Base-by-base conservation (phyloP, 495 filamentous ascomycete genomes). In the Bryoglossum gracile region DNA sequence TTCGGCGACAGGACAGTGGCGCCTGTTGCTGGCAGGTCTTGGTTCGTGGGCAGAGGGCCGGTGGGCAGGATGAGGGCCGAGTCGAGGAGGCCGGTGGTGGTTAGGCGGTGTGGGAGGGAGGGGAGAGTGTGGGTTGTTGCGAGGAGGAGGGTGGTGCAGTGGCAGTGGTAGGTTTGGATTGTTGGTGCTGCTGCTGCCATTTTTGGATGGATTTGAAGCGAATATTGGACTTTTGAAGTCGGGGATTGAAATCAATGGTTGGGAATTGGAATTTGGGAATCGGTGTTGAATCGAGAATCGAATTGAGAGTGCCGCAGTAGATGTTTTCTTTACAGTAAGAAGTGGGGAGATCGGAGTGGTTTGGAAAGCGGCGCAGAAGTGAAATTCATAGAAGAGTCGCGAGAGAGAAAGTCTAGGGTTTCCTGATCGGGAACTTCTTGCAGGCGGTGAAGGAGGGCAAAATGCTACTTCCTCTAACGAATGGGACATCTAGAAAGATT, bases 121-220 rank as follows among this genome's bases (percentile, higher is more conserved):
- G 64, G 34, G 45, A 87, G 62, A 14, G 60, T 46, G 50, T 80
- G 73, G 3, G 81, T 85, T 38, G 75, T 81, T 14, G 84, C 77
- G 46, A 89, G 70, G 36, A 89, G 68, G 60, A 86, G 79, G 59
- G 83, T 75, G 34, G 70, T 78, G 74, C 84, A 89, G 70, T 81
- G 74, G 72, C 83, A 87, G 69, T 89, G 84, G 71, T 85, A 83
- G 55, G 80, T 71, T 30, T 47, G 43, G 19, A 58, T 63, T 65
- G 53, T 9, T 0, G 52, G 53, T 17, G 54, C 24, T 8, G 51
- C 36, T 37, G 3, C 44, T 21, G 50, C 46, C 46, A 21, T 26
- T 43, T 39, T 34, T 8, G 22, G 4, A 26, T 10, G 36, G 46
- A 13, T 13, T 35, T n/a, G 33, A 4, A 8, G 18, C 16, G 14